Percentiles rank a stretch among this genome's conserved stretches.
These are phyloP conservation scores for Pinus albicaulis DNA, from an alignment of 75 land plant species.

Conservation along the genomic window DNA sequence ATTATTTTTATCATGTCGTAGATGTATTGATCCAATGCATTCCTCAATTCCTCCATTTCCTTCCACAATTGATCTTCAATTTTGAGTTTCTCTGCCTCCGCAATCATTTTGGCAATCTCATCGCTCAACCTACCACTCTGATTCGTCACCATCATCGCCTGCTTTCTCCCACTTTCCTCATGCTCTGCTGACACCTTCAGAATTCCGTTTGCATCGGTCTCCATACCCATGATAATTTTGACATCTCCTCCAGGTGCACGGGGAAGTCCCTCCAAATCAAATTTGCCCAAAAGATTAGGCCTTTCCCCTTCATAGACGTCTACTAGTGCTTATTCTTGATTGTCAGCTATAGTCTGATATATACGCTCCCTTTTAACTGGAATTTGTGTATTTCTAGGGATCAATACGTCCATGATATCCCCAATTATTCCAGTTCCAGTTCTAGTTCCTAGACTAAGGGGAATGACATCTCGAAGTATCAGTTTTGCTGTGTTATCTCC, in stretches of 20 bases:
- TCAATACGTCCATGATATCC: constrained; percentile 27
- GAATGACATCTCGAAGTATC: constrained; percentile 19
- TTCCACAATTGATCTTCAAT: too few species aligned
- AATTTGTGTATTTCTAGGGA: constrained; percentile 35
- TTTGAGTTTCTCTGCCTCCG: too few species aligned
- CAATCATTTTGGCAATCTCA: too few species aligned
- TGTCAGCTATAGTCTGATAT: neutral
- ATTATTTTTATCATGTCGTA: too few species aligned
- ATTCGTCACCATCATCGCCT: too few species aligned
- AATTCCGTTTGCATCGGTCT: constrained; percentile 13
- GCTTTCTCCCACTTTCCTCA: too few species aligned
- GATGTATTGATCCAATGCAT: too few species aligned
- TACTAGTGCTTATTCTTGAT: constrained; percentile 16
- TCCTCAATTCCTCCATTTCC: too few species aligned
- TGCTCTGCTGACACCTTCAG: constrained; percentile 24
- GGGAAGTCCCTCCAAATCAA: constrained; percentile 24
- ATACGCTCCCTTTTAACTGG: constrained; percentile 24
- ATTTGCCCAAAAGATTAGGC: constrained; percentile 25
- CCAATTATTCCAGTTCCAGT: constrained; percentile 19
- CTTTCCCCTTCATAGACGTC: constrained; percentile 37
- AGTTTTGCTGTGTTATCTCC: constrained; percentile 16
- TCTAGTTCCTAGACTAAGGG: constrained; percentile 28
- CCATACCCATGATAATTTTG: constrained; percentile 6
- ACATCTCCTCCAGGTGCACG: constrained; percentile 18
- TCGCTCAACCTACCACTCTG: too few species aligned